These are phyloP conservation scores for Musa beccarii DNA, from an alignment of 176 grass and related monocot species.

Conservation along the genomic window DNA sequence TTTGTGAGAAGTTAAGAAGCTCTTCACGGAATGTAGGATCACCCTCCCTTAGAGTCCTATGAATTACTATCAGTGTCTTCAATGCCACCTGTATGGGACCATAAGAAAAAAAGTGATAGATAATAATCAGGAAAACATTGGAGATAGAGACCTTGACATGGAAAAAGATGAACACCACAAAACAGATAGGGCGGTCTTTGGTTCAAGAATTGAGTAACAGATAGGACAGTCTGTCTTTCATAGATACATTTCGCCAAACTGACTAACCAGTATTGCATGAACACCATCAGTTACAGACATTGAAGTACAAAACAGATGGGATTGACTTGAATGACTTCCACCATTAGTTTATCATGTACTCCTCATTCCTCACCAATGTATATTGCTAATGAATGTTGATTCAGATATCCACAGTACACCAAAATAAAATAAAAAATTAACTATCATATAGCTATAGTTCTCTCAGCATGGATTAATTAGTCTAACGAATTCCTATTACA, in stretches of 20 bases:
- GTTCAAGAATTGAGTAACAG: no score
- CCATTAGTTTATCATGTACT: no score
- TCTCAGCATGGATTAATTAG: background rate
- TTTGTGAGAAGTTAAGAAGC: conserved; percentile 83
- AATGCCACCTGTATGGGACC: conserved; percentile 58
- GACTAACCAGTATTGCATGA: no score
- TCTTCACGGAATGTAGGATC: conserved; percentile 86
- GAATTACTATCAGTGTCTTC: conserved; percentile 87
- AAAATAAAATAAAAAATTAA: background rate
- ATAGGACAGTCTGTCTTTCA: no score
- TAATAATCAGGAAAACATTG: background rate
- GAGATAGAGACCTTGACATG: background rate
- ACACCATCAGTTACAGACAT: no score
- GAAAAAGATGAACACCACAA: background rate
- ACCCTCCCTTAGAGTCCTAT: conserved; percentile 84
- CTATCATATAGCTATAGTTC: no score
- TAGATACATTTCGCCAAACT: no score
- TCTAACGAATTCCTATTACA: background rate
- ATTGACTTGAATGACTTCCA: no score
- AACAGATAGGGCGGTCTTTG: no score
- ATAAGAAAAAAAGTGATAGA: background rate
- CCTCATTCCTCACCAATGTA: background rate
- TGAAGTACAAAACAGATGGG: no score
- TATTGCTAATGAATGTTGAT: background rate
- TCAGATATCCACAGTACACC: background rate